phyloP scores from a whole-genome alignment of 2,329 filamentous ascomycete species.

The Ascochyta pisi region DNA sequence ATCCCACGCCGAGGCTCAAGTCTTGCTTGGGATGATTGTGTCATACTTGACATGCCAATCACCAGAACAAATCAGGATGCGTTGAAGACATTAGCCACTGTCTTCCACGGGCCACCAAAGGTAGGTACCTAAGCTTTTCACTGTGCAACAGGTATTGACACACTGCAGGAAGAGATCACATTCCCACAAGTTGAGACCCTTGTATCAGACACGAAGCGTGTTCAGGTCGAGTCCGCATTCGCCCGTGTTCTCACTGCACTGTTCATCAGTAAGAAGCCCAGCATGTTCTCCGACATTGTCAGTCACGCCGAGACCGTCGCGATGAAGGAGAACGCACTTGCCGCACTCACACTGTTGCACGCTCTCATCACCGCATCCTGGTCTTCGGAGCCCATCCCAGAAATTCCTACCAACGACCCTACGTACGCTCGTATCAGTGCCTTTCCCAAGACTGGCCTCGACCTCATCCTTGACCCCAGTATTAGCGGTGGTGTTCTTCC shows the following conservation, averaged over 20 bases:
- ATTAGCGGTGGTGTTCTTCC: slow-evolving; percentile 60
- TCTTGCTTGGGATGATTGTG: slow-evolving; percentile 43
- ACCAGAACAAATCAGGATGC: slow-evolving; percentile 61
- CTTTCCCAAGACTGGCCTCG: slow-evolving; percentile 54
- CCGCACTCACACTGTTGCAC: slow-evolving; percentile 60
- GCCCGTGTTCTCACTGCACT: slow-evolving; percentile 63
- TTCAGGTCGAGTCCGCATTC: slow-evolving; percentile 57
- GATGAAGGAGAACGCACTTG: slow-evolving; percentile 63
- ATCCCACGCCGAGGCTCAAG: slow-evolving; percentile 52
- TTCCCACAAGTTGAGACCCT: slow-evolving; percentile 45
- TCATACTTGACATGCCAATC: slow-evolving; percentile 60
- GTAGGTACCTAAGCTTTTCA: slow-evolving; percentile 9
- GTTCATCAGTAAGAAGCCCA: slow-evolving; percentile 59
- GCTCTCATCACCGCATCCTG: slow-evolving; percentile 63
- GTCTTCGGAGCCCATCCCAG: slow-evolving; percentile 49
- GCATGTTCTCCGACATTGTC: slow-evolving; percentile 61
- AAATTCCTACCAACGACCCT: slow-evolving; percentile 59
- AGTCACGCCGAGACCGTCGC: slow-evolving; percentile 63
- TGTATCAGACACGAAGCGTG: slow-evolving; percentile 37
- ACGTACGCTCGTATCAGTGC: slow-evolving; percentile 50
- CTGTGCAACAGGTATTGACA: neutral
- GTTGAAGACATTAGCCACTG: slow-evolving; percentile 60
- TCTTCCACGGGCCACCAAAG: slow-evolving; percentile 62
- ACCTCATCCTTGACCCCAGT: slow-evolving; percentile 60
- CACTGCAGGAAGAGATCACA: slow-evolving; percentile 39